Evolutionary conservation across 345 rosid species (phyloP).

Genomic region (Citrus trifoliata): DNA sequence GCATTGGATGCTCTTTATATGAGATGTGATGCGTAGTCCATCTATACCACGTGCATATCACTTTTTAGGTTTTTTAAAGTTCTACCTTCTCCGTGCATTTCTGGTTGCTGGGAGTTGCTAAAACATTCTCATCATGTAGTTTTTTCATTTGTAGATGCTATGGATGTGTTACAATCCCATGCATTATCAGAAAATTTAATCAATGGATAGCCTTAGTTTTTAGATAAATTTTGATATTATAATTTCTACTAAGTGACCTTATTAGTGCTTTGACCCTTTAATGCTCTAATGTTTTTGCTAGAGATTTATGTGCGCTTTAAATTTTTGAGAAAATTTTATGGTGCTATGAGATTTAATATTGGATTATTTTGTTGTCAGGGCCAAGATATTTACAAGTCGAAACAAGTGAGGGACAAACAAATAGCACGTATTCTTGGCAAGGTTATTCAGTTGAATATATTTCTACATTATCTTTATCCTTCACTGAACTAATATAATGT

Average conservation of each 20-base stretch:
- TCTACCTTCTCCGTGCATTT: background rate
- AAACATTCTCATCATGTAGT: background rate
- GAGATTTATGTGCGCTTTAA: background rate
- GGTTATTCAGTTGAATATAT: constrained; percentile 38
- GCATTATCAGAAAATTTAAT: background rate
- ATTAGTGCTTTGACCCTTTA: background rate
- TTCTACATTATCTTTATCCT: constrained; percentile 1
- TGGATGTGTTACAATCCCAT: background rate
- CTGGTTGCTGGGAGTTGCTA: background rate
- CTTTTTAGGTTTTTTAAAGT: background rate
- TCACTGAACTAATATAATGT: background rate
- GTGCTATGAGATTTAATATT: background rate
- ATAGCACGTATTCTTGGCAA: constrained; percentile 90
- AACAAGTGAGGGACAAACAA: constrained; percentile 91
- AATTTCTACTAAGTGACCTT: background rate
- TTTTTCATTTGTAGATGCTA: background rate
- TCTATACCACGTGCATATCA: background rate
- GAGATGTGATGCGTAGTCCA: background rate
- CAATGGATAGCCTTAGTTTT: background rate
- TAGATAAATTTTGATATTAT: background rate
- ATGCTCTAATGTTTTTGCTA: background rate
- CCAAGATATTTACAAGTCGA: constrained; percentile 76
- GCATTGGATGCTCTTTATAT: constrained; percentile 1
- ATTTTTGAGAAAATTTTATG: background rate
- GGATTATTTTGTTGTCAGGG: constrained; percentile 34